Percentiles rank a stretch among this genome's conserved stretches.
Evolutionary conservation across 1,284 basidiomycete species (phyloP).

Genomic region (Sporisorium scitamineum): DNA sequence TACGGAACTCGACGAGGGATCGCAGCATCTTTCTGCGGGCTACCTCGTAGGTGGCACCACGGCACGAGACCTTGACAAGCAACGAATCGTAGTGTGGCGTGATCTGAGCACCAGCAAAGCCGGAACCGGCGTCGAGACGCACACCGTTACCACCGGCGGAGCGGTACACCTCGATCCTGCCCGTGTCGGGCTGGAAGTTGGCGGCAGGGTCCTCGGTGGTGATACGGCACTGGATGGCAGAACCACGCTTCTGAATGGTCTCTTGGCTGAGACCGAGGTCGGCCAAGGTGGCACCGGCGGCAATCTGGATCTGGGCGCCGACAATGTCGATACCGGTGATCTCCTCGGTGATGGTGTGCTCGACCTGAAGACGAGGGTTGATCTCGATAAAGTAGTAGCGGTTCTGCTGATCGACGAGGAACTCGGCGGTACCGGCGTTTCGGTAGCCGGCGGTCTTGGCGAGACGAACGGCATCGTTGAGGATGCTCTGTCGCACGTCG

Average conservation of each 20-base stretch:
- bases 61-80: slow-evolving; percentile 95
- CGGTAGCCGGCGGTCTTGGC: slow-evolving; percentile 99
- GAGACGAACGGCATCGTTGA: slow-evolving; percentile 94
- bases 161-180: slow-evolving; percentile 99
- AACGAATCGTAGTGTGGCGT: slow-evolving; percentile 99
- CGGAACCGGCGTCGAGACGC: slow-evolving; percentile 94
- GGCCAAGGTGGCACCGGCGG: slow-evolving; percentile 92
- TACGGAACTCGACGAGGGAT: slow-evolving; percentile 98
- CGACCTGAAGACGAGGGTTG: slow-evolving; percentile 99
- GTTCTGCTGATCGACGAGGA: slow-evolving; percentile 93
- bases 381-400: slow-evolving; percentile 98
- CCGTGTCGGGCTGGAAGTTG: slow-evolving; percentile 97
- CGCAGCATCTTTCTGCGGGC: slow-evolving; percentile 99
- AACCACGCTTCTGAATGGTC: slow-evolving; percentile 93
- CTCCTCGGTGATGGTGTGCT: slow-evolving; percentile 97
- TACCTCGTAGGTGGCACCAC: slow-evolving; percentile 97
- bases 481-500: slow-evolving; percentile 92
- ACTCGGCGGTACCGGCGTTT: slow-evolving; percentile 97
- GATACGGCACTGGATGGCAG: slow-evolving; percentile 98
- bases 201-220: slow-evolving; percentile 96
- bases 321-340: slow-evolving; percentile 98
- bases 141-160: slow-evolving; percentile 99
- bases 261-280: slow-evolving; percentile 98
- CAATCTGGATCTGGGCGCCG: slow-evolving; percentile 94
- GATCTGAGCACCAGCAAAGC: slow-evolving; percentile 99